A percentile compares a stretch with the other conserved stretches of the same genome.
phyloP scores from a whole-genome alignment of 495 filamentous ascomycete genomes.

The Penicillium nucicola region DNA sequence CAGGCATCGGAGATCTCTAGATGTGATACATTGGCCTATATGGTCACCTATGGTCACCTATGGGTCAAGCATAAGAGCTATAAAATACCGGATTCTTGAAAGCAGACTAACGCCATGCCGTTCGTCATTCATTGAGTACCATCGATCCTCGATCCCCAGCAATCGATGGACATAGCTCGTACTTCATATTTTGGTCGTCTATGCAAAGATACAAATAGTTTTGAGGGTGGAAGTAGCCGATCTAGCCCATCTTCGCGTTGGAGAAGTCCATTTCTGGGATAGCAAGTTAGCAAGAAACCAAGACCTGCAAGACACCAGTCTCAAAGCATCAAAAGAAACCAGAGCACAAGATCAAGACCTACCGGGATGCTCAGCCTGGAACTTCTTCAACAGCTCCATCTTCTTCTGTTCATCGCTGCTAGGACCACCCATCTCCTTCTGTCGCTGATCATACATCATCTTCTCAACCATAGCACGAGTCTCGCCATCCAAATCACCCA shows the following conservation, averaged over 20 bases:
- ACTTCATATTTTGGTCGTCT: constrained; percentile 25
- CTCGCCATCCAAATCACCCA: constrained; percentile 92
- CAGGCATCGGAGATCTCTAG: neutral
- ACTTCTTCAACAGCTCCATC: constrained; percentile 86
- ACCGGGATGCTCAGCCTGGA: constrained; percentile 82
- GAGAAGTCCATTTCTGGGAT: constrained; percentile 49
- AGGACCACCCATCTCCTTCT: constrained; percentile 89
- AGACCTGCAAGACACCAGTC: neutral
- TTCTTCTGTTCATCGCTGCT: constrained; percentile 92
- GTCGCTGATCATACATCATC: constrained; percentile 99
- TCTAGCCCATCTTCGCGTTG: constrained; percentile 42
- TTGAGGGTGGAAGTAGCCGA: neutral
- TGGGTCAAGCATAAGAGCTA: too few species aligned
- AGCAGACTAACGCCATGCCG: constrained; percentile 6
- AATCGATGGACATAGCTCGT: constrained; percentile 16
- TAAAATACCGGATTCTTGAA: neutral
- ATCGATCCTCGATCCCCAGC: neutral
- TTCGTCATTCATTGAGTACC: constrained; percentile 15
- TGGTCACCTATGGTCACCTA: too few species aligned
- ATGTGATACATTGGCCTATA: too few species aligned
- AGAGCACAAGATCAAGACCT: constrained; percentile 44
- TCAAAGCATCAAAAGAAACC: neutral
- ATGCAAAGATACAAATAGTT: neutral
- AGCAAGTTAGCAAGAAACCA: constrained; percentile 11
- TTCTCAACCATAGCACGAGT: constrained; percentile 99